phyloP scores from a whole-genome alignment of 129 eudicot species.

The Heracleum sosnowskyi region DNA sequence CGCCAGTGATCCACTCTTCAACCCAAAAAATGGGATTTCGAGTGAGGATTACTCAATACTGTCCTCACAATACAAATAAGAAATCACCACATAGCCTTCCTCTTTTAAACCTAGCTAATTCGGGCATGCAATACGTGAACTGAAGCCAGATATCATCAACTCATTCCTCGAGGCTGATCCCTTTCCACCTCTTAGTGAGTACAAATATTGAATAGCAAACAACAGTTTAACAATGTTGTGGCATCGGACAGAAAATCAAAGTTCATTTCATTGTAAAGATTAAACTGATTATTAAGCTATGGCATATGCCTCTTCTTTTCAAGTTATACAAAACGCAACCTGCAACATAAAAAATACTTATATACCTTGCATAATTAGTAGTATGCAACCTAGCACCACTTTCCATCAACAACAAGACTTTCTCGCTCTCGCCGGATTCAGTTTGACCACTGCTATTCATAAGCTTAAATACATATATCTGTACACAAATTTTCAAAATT shows the following conservation, averaged over 20 bases:
- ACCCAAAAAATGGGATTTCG: too few relatives aligned
- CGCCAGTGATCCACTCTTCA: too few relatives aligned
- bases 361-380: conserved; percentile 77
- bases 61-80: not conserved
- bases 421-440: conserved; percentile 97
- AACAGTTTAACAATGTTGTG: not conserved
- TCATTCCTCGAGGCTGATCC: not conserved
- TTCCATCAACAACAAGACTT: conserved; percentile 93
- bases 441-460: conserved; percentile 95
- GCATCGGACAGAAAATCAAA: not conserved
- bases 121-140: not conserved
- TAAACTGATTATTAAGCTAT: not conserved
- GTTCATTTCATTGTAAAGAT: not conserved
- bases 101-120: not conserved
- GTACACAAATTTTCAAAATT: conserved; percentile 14
- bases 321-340: not conserved
- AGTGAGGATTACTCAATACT: too few relatives aligned
- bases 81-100: not conserved
- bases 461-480: conserved; percentile 93
- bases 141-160: not conserved
- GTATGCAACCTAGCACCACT: conserved; percentile 98
- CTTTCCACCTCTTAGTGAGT: not conserved
- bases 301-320: not conserved
- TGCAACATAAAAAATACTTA: conserved; percentile 6
- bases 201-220: not conserved